These are phyloP conservation scores for Corrigiola litoralis DNA, from an alignment of 179 eudicot species.

Conservation along the genomic window DNA sequence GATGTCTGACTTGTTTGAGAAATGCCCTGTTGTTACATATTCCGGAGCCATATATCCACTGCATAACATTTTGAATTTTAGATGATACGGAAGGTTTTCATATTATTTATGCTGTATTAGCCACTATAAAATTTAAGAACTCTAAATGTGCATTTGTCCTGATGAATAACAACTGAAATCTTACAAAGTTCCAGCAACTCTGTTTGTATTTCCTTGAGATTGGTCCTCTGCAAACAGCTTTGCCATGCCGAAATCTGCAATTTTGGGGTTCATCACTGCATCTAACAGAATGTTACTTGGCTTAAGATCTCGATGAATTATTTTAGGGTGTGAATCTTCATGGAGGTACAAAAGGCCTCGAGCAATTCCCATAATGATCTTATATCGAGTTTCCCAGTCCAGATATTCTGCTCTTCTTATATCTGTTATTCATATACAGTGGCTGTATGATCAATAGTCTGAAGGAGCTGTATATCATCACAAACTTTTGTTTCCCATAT, in stretches of 20 bases:
- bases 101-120: not conserved
- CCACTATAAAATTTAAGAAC: not conserved
- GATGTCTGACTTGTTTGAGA: conserved; percentile 28
- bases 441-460: not conserved
- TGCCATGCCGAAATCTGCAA: conserved; percentile 31
- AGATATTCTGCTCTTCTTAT: conserved; percentile 12
- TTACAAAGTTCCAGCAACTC: conserved; percentile 52
- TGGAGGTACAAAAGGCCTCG: conserved; percentile 28
- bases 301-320: conserved; percentile 27
- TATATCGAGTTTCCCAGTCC: conserved; percentile 23
- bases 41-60: conserved; percentile 40
- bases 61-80: not conserved
- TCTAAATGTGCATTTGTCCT: too few species aligned
- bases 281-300: conserved; percentile 25
- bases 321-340: conserved; percentile 23
- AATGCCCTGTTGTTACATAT: conserved; percentile 27
- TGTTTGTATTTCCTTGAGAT: conserved; percentile 40
- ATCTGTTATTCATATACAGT: conserved; percentile 23
- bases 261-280: conserved; percentile 22
- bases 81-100: too few species aligned
- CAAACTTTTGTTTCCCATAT: too few species aligned
- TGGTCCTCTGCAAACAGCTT: conserved; percentile 33
- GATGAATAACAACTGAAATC: not conserved
- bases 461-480: too few species aligned
- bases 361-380: conserved; percentile 22